Evolutionary conservation across 768 basidiomycete genomes (phyloP), one percentile per base, ranked within the genome.

Genomic region (Serpula lacrymans): DNA sequence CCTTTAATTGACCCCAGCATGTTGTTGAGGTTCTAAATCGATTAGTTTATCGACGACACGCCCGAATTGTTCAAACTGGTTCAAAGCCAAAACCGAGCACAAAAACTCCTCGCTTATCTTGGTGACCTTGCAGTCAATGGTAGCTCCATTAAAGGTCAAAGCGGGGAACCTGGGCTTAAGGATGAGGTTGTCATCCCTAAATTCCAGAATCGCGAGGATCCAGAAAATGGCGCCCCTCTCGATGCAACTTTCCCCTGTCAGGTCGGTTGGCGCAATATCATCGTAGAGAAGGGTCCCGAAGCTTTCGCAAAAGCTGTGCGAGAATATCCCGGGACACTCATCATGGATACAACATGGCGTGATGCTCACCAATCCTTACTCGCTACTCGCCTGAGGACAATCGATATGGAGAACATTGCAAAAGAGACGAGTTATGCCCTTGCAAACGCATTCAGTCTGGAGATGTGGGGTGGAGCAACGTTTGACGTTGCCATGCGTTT

Each of bases 401-500:
- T 86, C 48, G 96, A 99, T 58, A 98, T 98, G 82, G 89, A 82
- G 51, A 97, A 96, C 68, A 97, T 99, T 48, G 96, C 96, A 39
- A 96, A 89, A 64, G 93, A 96, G 74, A 98, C 96, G 1, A 90
- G 87, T 57, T 86, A 88, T 61, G 95, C 95, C 2, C 74, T 99
- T 30, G 81, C 89, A 18, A 98, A 98, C 58, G 90, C 96, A 6
- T 99, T 91, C 71, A 88, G 88, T 60, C 67, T 99, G 48, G 96
- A 99, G 62, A 97, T 94, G 73, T 99, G 96, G 96, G 96, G 96
- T 55, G 93, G 94, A 46, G 94, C 95, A 26, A 98, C 96, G 2
- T 99, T 99, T 59, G 95, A 98, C 63, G 95, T 99, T 37, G 88
- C 95, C 17, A 96, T 97, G 93, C 85, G 95, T 33, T 98, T 99